Base-by-base conservation (phyloP, 2,329 filamentous ascomycete genomes). In the Nemania sp. region DNA sequence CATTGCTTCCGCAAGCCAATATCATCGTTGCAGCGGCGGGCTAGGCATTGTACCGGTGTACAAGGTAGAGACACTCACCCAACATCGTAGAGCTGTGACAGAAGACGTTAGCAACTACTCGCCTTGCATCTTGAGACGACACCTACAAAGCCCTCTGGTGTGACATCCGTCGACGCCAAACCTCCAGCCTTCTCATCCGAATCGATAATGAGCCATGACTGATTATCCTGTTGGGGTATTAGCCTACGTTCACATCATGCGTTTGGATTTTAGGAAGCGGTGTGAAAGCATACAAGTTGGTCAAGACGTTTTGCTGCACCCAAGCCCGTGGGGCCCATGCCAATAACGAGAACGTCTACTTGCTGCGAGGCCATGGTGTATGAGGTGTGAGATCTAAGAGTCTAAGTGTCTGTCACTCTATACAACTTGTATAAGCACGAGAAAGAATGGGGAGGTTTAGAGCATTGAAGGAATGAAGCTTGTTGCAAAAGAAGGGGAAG, bases 221-320 rank as follows among this genome's bases (percentile, higher is more conserved):
- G 90, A 68, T 89, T 90, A 75, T 96, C 85, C 94, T 98, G 72
- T 58, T 29, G 35, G 25, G 13, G 18, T 17, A 59, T 75, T 60
- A 75, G 71, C 63, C 50, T 55, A 50, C 25, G 53, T 54, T 63
- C 35, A 35, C 40, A 50, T 52, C 68, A 21, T 64, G n/a, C 34
- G 17, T 15, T 29, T 11, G 47, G 39, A 18, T 29, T 32, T 73
- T 65, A 61, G 62, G 65, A 61, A 62, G 66, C 68, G 71, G 75
- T 73, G 68, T 69, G 65, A 48, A 43, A 51, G 76, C 89, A 70
- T 83, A 98, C 95, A 75, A 97, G 88, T 80, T 99, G 95, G 80
- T 98, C 90, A 69, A 99, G 87, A 76, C 95, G 91, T 85, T 99
- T 99, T 72, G 95, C 95, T 76, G 95, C 95, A 84, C 95, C 95